Base-by-base conservation (phyloP, 176 grass and related monocot species). In the Oropetium thomaeum region DNA sequence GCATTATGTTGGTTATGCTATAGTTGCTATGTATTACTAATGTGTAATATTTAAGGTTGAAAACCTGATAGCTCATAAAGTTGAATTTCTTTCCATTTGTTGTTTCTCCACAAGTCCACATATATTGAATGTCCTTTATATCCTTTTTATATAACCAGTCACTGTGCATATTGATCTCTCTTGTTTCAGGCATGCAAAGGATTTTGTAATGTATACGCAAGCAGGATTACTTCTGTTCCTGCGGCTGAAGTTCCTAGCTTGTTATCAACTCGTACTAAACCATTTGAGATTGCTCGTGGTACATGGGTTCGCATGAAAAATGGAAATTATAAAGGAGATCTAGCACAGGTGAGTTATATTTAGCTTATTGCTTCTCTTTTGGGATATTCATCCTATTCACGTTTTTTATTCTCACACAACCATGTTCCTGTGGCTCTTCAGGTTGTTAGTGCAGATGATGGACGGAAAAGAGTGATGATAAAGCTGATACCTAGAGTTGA, bases 251-350 rank as follows among this genome's bases (percentile, higher is more conserved):
- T 94, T 82, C 89, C 89, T 80, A 86, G 88, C 35, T 84, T 99
- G 83, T 77, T 99, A 80, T 84, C 89, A 19, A 86, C 58, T 65
- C 84, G 86, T 15, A 81, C 74, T 52, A 95, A 95, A 90, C 84
- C 87, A 73, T 86, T 73, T 71, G 84, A 79, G 73, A 45, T 92
- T 77, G 90, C 91, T 84, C 57, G 59, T 60, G 96, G 91, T 79
- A 77, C 89, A 79, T 99, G 96, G 96, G 89, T 99, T 49, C 91
- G 87, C 65, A 59, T 99, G 82, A 99, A 95, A 74, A 88, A 35
- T 82, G 96, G 96, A 35, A 99, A 92, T 66, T 99, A 99, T 76
- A 99, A 99, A 95, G 91, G 87, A 73, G 96, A 99, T 68, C 83
- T 99, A 52, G 91, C 91, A 71, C 87, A 95, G 91, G 96, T 95